Evolutionary conservation across 2,329 filamentous ascomycete species (phyloP), one percentile per base, ranked within the genome.

Genomic region (Fusarium sp.): DNA sequence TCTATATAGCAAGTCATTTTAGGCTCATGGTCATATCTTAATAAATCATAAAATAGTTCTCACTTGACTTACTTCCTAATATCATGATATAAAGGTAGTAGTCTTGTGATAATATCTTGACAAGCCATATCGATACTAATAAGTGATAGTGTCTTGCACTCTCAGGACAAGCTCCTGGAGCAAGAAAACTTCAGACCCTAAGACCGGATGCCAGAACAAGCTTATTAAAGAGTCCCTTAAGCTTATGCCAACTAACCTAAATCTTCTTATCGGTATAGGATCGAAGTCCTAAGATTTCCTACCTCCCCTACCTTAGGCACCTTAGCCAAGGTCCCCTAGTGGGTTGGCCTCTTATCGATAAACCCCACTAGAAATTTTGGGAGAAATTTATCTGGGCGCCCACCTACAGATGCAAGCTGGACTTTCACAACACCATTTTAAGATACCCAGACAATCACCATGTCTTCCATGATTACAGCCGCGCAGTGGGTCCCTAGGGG

Each of bases 401-500:
- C 71, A 60, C 68, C 65, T 67, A 61, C 43, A 30, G 65, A 65
- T 43, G 46, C 38, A 68, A 67, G 54, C 54, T 68, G 65, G 62
- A 49, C 71, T 73, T 66, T 46, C 44, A 57, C 72, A 70, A 69
- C 57, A 73, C 52, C 64, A 74, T 50, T 69, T 47, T 10, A 59
- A 75, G 74, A 80, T 80, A 79, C 77, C 77, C 75, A 73, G 76
- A 71, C 73, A 77, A 67, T 77, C 71, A 80, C 75, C 57, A 89
- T 89, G 87, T 92, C 92, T 76, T 70, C 64, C 25, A 95, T 94
- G 92, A 94, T 94, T 73, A 94, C 93, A 54, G 90, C 92, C 28
- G 90, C 92, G 25, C 84, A 91, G 58, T 95, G 93, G 93, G 92
- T 94, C 80, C 91, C 92, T 77, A 89, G 93, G 67, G 93, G 93